Evolutionary conservation across 495 filamentous ascomycete genomes (phyloP).

Genomic region (Penicillium goetzii): DNA sequence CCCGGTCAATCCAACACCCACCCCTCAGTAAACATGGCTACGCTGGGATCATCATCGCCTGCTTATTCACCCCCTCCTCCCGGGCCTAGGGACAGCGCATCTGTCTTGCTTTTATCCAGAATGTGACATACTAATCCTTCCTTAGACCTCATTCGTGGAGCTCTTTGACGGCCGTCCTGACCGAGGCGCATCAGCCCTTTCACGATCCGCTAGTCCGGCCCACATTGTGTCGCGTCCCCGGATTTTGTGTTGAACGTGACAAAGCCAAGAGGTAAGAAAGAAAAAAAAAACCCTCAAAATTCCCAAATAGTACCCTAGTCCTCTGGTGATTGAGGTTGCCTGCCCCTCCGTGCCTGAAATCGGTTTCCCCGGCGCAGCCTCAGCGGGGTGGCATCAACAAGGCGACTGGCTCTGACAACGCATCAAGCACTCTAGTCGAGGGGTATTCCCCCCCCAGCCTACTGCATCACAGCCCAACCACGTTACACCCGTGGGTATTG

Average conservation of each 20-base stretch:
- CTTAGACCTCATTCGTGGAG: constrained; percentile 32
- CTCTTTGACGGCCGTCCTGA: constrained; percentile 26
- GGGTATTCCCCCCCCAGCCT: constrained; percentile 35
- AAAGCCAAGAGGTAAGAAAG: constrained; percentile 16
- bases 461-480: constrained; percentile 59
- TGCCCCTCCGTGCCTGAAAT: constrained; percentile 35
- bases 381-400: constrained; percentile 36
- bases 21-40: constrained; percentile 15
- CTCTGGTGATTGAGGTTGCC: constrained; percentile 29
- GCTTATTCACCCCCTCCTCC: constrained; percentile 24
- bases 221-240: constrained; percentile 35
- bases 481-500: constrained; percentile 50
- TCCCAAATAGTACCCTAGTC: not conserved
- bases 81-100: constrained; percentile 37
- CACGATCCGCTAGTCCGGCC: constrained; percentile 25
- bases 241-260: constrained; percentile 34
- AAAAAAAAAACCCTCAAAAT: constrained; percentile 11
- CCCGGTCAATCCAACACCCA: constrained; percentile 24
- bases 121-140: constrained; percentile 35
- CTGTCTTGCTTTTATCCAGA: constrained; percentile 28
- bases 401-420: constrained; percentile 45
- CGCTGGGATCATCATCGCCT: constrained; percentile 17
- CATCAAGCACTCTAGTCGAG: constrained; percentile 48
- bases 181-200: constrained; percentile 29
- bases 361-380: constrained; percentile 36